Evolutionary conservation across 2,329 filamentous ascomycete genomes (phyloP).

Genomic region (Penicillium crustosum): DNA sequence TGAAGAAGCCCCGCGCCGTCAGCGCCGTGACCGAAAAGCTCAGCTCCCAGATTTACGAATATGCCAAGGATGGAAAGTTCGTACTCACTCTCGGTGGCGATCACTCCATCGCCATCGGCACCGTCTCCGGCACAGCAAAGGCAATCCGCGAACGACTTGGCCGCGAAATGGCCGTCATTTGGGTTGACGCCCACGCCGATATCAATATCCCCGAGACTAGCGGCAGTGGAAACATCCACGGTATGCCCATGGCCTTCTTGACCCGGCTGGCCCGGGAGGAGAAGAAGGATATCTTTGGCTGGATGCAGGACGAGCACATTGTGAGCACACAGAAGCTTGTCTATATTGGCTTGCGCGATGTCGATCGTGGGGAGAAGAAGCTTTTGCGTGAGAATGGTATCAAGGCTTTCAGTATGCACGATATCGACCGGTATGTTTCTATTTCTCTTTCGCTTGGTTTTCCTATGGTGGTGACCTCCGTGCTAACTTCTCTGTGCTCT

Average conservation of each 20-base stretch:
- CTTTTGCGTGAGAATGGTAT: conserved; percentile 85
- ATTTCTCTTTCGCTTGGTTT: conserved; percentile 27
- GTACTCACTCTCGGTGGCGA: conserved; percentile 93
- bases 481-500: conserved; percentile 1
- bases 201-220: conserved; percentile 95
- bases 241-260: conserved; percentile 93
- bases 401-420: conserved; percentile 98
- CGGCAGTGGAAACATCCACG: conserved; percentile 90
- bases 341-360: conserved; percentile 92
- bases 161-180: conserved; percentile 89
- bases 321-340: conserved; percentile 81
- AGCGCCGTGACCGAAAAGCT: conserved; percentile 81
- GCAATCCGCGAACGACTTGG: conserved; percentile 79
- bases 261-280: conserved; percentile 79
- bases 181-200: conserved; percentile 97
- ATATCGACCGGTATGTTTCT: conserved; percentile 75
- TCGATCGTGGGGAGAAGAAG: conserved; percentile 91
- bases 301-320: conserved; percentile 64
- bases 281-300: conserved; percentile 79
- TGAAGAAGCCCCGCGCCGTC: conserved; percentile 90
- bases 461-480: background rate
- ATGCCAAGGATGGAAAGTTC: conserved; percentile 78
- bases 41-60: conserved; percentile 79
- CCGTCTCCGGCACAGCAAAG: conserved; percentile 80
- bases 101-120: conserved; percentile 94